Base-by-base conservation (phyloP, 1,284 basidiomycete genomes). In the Volvariella surrecta region DNA sequence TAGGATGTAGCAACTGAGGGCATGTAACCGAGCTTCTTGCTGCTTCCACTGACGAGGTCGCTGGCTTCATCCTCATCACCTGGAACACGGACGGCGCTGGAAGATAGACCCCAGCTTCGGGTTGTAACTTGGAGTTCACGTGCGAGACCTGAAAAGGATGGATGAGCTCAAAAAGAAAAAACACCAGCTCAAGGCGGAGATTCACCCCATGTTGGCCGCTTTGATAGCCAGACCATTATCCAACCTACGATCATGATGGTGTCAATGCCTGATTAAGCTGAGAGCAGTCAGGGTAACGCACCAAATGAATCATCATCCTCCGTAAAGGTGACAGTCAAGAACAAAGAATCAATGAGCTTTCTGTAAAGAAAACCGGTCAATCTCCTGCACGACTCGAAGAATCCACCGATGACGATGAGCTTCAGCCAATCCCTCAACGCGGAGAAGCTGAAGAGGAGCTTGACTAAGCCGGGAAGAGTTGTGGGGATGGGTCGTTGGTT, bases 1-100 rank as follows among this genome's bases (percentile, higher is more conserved):
- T 75, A 69, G 2, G 64, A 61, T 10, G 56, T 57, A 3, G 63
- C 61, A 4, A 66, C 45, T 0, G 64, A 61, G 0, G 76, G 76
- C 4, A 74, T 54, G 52, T 70, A 77, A 0, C 62, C 49, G 16
- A 75, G 52, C 41, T 61, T 64, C 6, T 63, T 59, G 19, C 48
- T 52, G 11, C 50, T 51, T 15, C 34, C 34, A 11, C 50, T 46
- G 10, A 52, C 22, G 4, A 52, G 39, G 11, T 54, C 18, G 15
- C 48, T 45, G 4, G 59, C 58, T 18, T 59, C 58, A 18, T 59
- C 58, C 1, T 62, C 59, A 18, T 65, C 63, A 7, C 58, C 61
- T 38, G 58, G 50, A 44, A 58, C 53, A 4, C 59, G 43, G 20
- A 62, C 50, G 0, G 55, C 58, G 19, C 53, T 54, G 13, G n/a